Evolutionary conservation across 805 yeast genomes (phyloP), one percentile per base, ranked within the genome.

Genomic region (Hyphopichia homilentoma): DNA sequence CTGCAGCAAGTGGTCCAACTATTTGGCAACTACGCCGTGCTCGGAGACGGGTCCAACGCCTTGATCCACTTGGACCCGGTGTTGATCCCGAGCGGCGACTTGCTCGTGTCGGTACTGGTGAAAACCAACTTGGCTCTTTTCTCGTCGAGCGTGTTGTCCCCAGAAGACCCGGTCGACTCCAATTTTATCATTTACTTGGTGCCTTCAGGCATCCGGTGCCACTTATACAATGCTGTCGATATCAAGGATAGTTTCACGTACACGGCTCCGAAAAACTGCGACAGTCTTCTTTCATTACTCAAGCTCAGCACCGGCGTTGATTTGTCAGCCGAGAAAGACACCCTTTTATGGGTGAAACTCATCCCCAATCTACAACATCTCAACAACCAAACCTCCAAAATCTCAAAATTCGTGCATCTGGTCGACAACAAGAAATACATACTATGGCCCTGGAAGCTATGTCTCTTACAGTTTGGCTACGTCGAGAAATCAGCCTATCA

Each of bases 371-470:
- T 82, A 30, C 73, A 71, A 36, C 88, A 81, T 49, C 61, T 82
- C 40, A 81, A 80, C 52, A 84, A 82, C 15, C 70, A 77, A 42
- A 77, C 89, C 0, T 79, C 88, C 0, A 65, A 65, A 7, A 69
- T 84, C 2, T 64, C 87, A 8, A 64, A 67, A 16, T 83, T 73
- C 50, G 61, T 79, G 28, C 75, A 70, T 43, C 61, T 69, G 0
- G 77, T 75, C 3, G 67, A 64, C 19, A 74, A 73, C 41, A 65
- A 64, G 17, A 79, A 79, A 45, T 76, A 66, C 34, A 72, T 84
- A 2, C 55, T 77, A 27, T 84, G 94, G 94, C 94, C 94, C 0
- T 57, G 81, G 45, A 75, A 73, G 28, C 57, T 84, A 14, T 81
- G 89, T 45, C 63, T 75, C 35, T 61, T 76, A 4, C 93, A 84